phyloP scores from a whole-genome alignment of 129 eudicot genomes.

The Logfia minima region DNA sequence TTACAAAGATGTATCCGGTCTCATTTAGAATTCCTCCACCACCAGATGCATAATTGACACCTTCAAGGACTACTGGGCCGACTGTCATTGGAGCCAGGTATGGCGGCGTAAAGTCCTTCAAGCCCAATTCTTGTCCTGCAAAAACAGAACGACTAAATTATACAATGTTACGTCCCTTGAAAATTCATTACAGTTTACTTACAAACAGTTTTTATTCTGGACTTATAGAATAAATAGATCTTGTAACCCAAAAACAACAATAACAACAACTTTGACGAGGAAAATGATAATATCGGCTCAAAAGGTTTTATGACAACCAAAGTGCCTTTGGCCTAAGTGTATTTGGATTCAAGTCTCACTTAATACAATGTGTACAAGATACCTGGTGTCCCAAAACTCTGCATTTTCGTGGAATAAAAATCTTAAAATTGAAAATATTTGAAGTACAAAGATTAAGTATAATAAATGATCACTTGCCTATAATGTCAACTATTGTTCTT shows the following conservation, averaged over 20 bases:
- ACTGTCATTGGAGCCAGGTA: slow-evolving; percentile 64
- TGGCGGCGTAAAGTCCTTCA: slow-evolving; percentile 60
- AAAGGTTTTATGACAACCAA: too few relatives aligned
- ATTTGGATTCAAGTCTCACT: too few relatives aligned
- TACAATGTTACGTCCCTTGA: too few relatives aligned
- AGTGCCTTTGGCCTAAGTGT: too few relatives aligned
- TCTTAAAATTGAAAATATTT: background rate
- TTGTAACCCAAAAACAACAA: too few relatives aligned
- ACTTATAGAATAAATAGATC: too few relatives aligned
- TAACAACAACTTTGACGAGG: too few relatives aligned
- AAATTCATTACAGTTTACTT: too few relatives aligned
- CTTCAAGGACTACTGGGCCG: slow-evolving; percentile 56
- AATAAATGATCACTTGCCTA: slow-evolving; percentile 51
- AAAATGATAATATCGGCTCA: too few relatives aligned
- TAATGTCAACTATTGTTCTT: slow-evolving; percentile 75
- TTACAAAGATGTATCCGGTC: too few relatives aligned
- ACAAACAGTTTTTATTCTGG: too few relatives aligned
- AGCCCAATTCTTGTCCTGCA: slow-evolving; percentile 42
- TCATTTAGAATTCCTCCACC: slow-evolving; percentile 61
- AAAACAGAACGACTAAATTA: background rate
- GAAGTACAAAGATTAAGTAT: background rate
- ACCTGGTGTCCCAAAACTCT: background rate
- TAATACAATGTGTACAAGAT: too few relatives aligned
- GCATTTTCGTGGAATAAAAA: background rate
- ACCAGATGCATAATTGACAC: slow-evolving; percentile 76